Evolutionary conservation across 83 land plant genomes (phyloP), one percentile per base, ranked within the genome.

Genomic region (Thuja plicata): DNA sequence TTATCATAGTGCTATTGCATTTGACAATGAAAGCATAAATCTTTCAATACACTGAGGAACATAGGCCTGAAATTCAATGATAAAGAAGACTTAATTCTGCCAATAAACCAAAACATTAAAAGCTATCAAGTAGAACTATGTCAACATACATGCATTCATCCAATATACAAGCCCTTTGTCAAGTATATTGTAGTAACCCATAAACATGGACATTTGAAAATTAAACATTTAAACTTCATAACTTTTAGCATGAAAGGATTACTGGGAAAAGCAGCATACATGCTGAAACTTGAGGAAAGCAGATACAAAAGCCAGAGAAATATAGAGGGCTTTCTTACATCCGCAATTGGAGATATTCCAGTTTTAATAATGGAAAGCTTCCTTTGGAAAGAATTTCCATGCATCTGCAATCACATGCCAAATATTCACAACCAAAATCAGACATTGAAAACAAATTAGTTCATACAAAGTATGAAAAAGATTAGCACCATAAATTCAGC

Each of bases 361-460:
- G 94, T 92, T 89, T 97, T 98, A 43, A 97, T 87, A 8, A 94
- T 91, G 2, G 97, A 91, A 86, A 97, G 95, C 90, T 92, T 95
- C 92, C 96, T 91, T 80, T 96, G 93, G 66, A 95, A 97, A 48
- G 99, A 93, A 90, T 96, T 94, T 40, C 96, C 99, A 87, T 93
- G 95, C 93, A 96, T 95, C 99, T 97, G 96, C 81, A 77, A 50
- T n/a, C 70, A 52, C 57, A 86, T 84, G 5, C 35, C 35, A 45
- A 48, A 84, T 43, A 32, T 27, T 84, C 37, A 43, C 11, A 48
- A 48, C 57, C 5, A 84, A 84, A 46, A 84, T 35, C 16, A 32
- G 40, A 37, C 66, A 57, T 54, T 60, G 27, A 86, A 57, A 60
- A 37, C 34, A 3, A 46, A 86, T 35, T 43, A 57, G 27, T 1